Evolutionary conservation across 202 grass and related monocot genomes (phyloP).

Genomic region (Eragrostis tef): DNA sequence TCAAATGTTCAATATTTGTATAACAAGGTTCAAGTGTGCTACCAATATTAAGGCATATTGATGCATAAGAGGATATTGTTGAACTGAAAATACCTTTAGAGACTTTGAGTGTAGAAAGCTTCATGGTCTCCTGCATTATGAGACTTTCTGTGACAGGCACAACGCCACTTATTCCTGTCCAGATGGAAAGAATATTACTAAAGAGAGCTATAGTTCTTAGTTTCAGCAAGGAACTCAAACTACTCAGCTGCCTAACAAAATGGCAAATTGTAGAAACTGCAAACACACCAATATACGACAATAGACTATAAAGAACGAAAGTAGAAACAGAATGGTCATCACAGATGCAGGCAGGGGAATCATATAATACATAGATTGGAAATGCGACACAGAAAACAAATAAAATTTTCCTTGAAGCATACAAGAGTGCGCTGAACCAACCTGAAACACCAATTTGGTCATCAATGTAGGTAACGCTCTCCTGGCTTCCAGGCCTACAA

Average conservation of each 20-base stretch:
- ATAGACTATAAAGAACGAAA: neutral
- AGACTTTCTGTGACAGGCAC: slow-evolving; percentile 54
- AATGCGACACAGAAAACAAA: slow-evolving; percentile 1
- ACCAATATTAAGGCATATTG: slow-evolving; percentile 11
- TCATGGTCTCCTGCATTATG: slow-evolving; percentile 59
- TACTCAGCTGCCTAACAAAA: neutral
- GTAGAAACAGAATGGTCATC: slow-evolving; percentile 1
- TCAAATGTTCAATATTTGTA: slow-evolving; percentile 37
- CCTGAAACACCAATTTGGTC: slow-evolving; percentile 55
- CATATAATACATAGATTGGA: slow-evolving; percentile 9
- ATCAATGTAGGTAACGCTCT: slow-evolving; percentile 40
- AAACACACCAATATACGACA: slow-evolving; percentile 5
- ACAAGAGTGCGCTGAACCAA: slow-evolving; percentile 36
- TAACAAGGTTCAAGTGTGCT: slow-evolving; percentile 35
- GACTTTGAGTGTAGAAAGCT: slow-evolving; percentile 75
- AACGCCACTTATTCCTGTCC: slow-evolving; percentile 62
- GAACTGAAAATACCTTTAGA: slow-evolving; percentile 75
- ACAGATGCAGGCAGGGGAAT: neutral
- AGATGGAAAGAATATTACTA: slow-evolving; percentile 48
- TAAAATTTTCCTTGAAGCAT: neutral
- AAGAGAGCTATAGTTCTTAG: neutral
- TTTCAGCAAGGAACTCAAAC: slow-evolving; percentile 14
- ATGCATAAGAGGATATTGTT: slow-evolving; percentile 32
- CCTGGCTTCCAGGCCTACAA: slow-evolving; percentile 49
- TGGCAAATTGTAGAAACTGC: slow-evolving; percentile 17